phyloP scores from a whole-genome alignment of 768 basidiomycete species.

The Amanita pallidorosea region DNA sequence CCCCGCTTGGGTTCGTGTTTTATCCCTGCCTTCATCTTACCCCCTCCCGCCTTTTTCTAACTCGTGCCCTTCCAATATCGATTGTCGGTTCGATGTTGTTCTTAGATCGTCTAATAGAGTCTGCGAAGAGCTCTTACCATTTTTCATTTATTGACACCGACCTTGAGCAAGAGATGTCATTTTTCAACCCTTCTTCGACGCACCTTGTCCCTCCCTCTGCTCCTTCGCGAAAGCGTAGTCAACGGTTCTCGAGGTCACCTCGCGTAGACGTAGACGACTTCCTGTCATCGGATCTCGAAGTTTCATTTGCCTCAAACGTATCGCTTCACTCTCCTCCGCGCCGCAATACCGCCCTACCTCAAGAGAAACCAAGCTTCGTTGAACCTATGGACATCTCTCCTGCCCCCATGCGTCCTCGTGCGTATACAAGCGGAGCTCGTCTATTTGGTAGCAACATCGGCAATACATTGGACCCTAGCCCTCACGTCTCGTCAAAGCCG shows the following conservation, averaged over 20 bases:
- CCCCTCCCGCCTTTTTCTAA: not conserved
- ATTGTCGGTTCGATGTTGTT: constrained; percentile 19
- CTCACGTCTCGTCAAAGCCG: constrained; percentile 22
- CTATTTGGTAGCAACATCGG: constrained; percentile 69
- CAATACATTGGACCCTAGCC: constrained; percentile 33
- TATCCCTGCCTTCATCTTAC: not conserved
- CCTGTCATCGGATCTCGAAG: constrained; percentile 67
- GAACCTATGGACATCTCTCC: constrained; percentile 83
- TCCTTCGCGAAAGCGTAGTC: constrained; percentile 38
- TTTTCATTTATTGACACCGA: constrained; percentile 4
- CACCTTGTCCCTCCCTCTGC: constrained; percentile 35
- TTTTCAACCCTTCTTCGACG: constrained; percentile 32
- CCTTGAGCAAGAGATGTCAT: constrained; percentile 38
- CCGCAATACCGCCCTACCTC: constrained; percentile 30
- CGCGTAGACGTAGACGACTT: constrained; percentile 54
- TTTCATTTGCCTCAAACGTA: constrained; percentile 76
- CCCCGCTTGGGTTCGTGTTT: constrained; percentile 4
- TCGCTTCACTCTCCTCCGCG: constrained; percentile 66
- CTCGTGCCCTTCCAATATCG: constrained; percentile 9
- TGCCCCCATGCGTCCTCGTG: constrained; percentile 45
- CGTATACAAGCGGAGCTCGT: constrained; percentile 54
- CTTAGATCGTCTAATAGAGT: constrained; percentile 28
- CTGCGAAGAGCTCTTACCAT: constrained; percentile 3
- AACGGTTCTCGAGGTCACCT: constrained; percentile 23
- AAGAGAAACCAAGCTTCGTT: constrained; percentile 33